A percentile compares a stretch with the other conserved stretches of the same genome.
These are phyloP conservation scores for Clonostachys solani DNA, from an alignment of 2,329 filamentous ascomycete genomes.

Conservation along the genomic window DNA sequence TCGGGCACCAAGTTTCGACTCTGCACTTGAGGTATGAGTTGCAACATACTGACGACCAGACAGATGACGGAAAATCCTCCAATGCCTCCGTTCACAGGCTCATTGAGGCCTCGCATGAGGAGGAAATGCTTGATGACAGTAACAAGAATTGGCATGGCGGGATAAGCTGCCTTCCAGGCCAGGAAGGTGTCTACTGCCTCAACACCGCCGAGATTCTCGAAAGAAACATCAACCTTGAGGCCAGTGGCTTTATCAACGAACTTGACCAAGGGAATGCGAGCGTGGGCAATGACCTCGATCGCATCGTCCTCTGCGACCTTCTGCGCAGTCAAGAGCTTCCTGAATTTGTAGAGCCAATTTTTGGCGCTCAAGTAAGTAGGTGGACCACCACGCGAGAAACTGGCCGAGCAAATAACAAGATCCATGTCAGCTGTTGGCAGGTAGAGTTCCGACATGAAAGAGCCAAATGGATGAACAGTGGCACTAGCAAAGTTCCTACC, in stretches of 20 bases:
- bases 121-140: conserved; percentile 91
- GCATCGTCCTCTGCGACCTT: conserved; percentile 53
- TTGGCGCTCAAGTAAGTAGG: conserved; percentile 43
- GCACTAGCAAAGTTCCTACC: conserved; percentile 50
- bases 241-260: conserved; percentile 76
- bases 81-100: conserved; percentile 85
- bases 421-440: conserved; percentile 85
- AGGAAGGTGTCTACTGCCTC: conserved; percentile 76
- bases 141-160: conserved; percentile 81
- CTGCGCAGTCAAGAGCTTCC: conserved; percentile 49
- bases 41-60: conserved; percentile 83
- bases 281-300: conserved; percentile 65
- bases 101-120: conserved; percentile 83
- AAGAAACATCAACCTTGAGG: conserved; percentile 87
- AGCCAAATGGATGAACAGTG: conserved; percentile 78
- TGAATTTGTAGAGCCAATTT: conserved; percentile 58
- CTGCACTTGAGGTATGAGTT: conserved; percentile 70
- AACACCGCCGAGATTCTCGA: conserved; percentile 85
- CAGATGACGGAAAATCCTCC: conserved; percentile 95
- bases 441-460: conserved; percentile 79
- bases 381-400: conserved; percentile 50
- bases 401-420: conserved; percentile 67
- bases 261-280: conserved; percentile 90
- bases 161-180: conserved; percentile 73
- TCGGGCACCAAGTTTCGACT: conserved; percentile 53